Evolutionary conservation across 169 alveolate genomes (phyloP), one percentile per base, ranked within the genome.

Genomic region (Babesia gibsoni): DNA sequence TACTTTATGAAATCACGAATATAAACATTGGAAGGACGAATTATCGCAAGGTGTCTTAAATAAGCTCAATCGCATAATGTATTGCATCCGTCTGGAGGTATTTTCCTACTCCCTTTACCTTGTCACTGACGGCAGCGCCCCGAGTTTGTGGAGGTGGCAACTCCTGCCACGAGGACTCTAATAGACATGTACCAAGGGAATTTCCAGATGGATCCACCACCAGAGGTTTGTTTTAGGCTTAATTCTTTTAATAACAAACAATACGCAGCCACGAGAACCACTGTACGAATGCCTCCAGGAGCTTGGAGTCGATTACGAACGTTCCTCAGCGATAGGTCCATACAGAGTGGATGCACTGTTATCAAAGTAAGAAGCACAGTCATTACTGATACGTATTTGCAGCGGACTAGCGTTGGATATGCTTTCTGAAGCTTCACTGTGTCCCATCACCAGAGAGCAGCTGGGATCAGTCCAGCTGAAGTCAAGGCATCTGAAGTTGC

Each of bases 21-120:
- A 4, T 10, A 14, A 25, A 10, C 35, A 7, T 0, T 2, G 22
- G 23, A 36, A 75, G 75, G 88, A 79, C 27, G 66, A 79, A 16
- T 41, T 57, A 2, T 16, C 72, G 16, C 83, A 68, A 16, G 61
- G 46, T 6, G 5, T 30, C 41, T 16, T 68, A 5, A 68, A 68
- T 56, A 82, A 79, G 48, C 69, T 79, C 32, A 79, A 67, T 49
- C 42, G 88, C 48, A 79, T 79, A 16, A 57, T 69, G 75, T 69
- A 68, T 46, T 66, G 80, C 65, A 33, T 67, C 5, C 50, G 67
- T 4, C 37, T 52, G 6, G 88, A 79, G 77, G 85, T 75, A 54
- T 6, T 14, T 2, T 29, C 10, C 23, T 30, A 14, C 9, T 27
- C 7, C 16, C 22, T 18, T 42, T 14, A n/a, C 39, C 22, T 41